A percentile compares a stretch with the other conserved stretches of the same genome.
Evolutionary conservation across 2,329 filamentous ascomycete species (phyloP).

Genomic region (Alternaria longipes): DNA sequence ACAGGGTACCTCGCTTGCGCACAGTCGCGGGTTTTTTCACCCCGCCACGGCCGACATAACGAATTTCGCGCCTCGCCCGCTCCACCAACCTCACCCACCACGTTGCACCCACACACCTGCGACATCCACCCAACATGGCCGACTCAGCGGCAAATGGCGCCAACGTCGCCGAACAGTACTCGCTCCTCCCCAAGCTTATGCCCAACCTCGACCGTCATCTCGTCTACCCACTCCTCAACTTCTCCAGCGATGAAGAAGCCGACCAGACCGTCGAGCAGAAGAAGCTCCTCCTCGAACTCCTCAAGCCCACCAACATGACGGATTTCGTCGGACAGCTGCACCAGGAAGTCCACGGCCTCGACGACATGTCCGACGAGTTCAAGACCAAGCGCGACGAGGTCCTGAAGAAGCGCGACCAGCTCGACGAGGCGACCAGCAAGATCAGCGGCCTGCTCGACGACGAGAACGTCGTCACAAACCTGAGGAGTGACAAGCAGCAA

Average conservation of each 20-base stretch:
- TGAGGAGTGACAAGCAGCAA: conserved; percentile 96
- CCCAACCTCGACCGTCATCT: conserved; percentile 94
- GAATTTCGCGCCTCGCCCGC: conserved; percentile 24
- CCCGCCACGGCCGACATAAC: conserved; percentile 24
- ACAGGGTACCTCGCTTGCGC: conserved; percentile 46
- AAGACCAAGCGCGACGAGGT: conserved; percentile 90
- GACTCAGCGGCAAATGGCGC: conserved; percentile 43
- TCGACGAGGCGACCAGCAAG: conserved; percentile 86
- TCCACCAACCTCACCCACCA: conserved; percentile 18
- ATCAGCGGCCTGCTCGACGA: conserved; percentile 87
- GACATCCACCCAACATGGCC: conserved; percentile 51
- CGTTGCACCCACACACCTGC: conserved; percentile 9
- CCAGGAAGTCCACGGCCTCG: conserved; percentile 84
- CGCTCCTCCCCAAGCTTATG: conserved; percentile 88
- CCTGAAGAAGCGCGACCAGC: conserved; percentile 80
- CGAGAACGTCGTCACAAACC: conserved; percentile 87
- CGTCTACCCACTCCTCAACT: conserved; percentile 95
- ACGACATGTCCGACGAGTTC: conserved; percentile 83
- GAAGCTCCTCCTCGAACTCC: conserved; percentile 88
- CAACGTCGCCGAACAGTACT: conserved; percentile 74
- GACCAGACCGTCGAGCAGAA: conserved; percentile 78
- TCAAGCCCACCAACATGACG: conserved; percentile 98
- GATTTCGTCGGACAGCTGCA: conserved; percentile 95
- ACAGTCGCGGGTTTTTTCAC: conserved; percentile 47
- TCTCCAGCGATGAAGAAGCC: conserved; percentile 82